Evolutionary conservation across 768 basidiomycete species (phyloP).

Genomic region (Cubamyces sp.): DNA sequence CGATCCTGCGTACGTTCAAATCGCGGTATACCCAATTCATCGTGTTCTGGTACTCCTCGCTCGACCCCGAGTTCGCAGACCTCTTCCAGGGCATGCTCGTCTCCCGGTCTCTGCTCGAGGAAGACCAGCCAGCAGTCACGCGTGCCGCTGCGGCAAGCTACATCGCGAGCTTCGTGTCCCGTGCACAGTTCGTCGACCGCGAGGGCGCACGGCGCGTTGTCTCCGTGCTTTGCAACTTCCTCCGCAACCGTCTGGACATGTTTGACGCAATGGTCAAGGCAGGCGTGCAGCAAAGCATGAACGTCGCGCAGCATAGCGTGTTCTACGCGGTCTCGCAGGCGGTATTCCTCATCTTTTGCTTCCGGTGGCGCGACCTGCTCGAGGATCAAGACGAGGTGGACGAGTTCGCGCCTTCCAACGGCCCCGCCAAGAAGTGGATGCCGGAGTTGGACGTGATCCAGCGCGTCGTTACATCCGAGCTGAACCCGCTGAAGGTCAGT

Average conservation of each 20-base stretch:
- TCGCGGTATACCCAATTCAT: conserved; percentile 98
- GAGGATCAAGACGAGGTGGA: conserved; percentile 63
- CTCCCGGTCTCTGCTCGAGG: conserved; percentile 76
- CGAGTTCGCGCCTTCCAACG: conserved; percentile 29
- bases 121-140: conserved; percentile 66
- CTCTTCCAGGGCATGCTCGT: conserved; percentile 95
- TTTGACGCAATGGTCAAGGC: conserved; percentile 54
- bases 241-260: conserved; percentile 77
- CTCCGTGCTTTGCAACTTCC: conserved; percentile 82
- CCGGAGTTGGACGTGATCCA: conserved; percentile 76
- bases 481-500: conserved; percentile 88
- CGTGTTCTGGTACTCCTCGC: conserved; percentile 92
- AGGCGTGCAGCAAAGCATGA: conserved; percentile 38
- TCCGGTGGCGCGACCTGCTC: conserved; percentile 89
- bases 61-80: conserved; percentile 87
- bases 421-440: conserved; percentile 76
- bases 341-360: conserved; percentile 96
- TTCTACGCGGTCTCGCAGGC: conserved; percentile 95
- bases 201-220: conserved; percentile 75
- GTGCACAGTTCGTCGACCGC: conserved; percentile 83
- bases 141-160: conserved; percentile 94
- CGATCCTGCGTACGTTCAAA: conserved; percentile 93
- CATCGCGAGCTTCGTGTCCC: conserved; percentile 88
- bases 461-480: conserved; percentile 73
- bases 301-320: conserved; percentile 55